These are phyloP conservation scores for Corrigiola litoralis DNA, from an alignment of 179 eudicot species.

Conservation along the genomic window DNA sequence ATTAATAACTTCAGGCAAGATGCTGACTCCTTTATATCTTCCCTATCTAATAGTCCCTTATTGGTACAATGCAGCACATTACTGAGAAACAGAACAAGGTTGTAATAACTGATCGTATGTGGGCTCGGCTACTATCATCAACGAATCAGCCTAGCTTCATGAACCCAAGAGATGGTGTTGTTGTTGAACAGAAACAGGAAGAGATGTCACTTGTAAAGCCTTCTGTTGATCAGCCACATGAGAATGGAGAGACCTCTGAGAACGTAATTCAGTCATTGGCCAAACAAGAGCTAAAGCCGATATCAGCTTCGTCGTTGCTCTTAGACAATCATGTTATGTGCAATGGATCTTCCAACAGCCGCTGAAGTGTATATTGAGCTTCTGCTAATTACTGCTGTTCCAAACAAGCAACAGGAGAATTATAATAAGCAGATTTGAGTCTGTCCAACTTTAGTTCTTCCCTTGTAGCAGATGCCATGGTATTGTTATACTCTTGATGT, in stretches of 20 bases:
- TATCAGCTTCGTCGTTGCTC: conserved; percentile 1
- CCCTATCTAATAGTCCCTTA: not conserved
- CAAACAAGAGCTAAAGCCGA: conserved; percentile 13
- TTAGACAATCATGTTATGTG: conserved; percentile 5
- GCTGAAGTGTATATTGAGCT: not conserved
- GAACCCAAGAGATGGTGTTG: conserved; percentile 18
- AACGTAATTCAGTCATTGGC: not conserved
- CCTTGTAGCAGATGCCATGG: not conserved
- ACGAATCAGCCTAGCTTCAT: conserved; percentile 78
- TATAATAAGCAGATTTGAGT: not conserved
- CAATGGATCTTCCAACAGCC: conserved; percentile 10
- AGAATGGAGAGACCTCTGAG: conserved; percentile 1
- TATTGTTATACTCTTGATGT: not conserved
- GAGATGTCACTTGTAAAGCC: not conserved
- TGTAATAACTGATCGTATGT: conserved; percentile 83
- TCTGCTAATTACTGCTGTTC: conserved; percentile 8
- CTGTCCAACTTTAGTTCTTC: conserved; percentile 2
- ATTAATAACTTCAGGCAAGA: not conserved
- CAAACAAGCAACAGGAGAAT: conserved; percentile 1
- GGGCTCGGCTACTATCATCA: conserved; percentile 86
- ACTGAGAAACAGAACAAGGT: conserved; percentile 61
- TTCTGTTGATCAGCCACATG: conserved; percentile 2
- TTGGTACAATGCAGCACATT: conserved; percentile 44
- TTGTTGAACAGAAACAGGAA: conserved; percentile 10
- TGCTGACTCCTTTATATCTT: not conserved